Evolutionary conservation across 768 basidiomycete genomes (phyloP).

Genomic region (Psilocybe cyanescens): DNA sequence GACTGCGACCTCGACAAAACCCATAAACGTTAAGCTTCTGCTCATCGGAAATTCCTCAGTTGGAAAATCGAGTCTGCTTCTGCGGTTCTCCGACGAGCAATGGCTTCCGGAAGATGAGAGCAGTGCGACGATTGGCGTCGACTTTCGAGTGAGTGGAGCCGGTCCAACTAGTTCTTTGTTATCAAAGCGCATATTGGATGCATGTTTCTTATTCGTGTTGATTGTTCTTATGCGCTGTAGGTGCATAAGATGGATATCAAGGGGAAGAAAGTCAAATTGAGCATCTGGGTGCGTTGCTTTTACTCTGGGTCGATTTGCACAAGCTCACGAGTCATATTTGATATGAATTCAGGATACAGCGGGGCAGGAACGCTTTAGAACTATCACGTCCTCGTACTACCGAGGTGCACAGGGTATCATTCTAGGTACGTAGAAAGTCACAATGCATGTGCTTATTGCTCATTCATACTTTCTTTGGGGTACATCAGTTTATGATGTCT

Average conservation of each 20-base stretch:
- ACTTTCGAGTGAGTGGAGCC: constrained; percentile 68
- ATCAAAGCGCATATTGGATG: background rate
- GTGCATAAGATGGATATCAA: constrained; percentile 89
- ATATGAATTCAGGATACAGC: constrained; percentile 76
- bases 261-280: constrained; percentile 86
- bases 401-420: constrained; percentile 86
- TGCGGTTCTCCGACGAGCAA: constrained; percentile 96
- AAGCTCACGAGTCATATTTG: background rate
- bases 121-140: constrained; percentile 84
- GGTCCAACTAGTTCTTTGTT: background rate
- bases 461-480: background rate
- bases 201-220: background rate
- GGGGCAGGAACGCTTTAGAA: constrained; percentile 96
- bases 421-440: constrained; percentile 49
- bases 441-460: background rate
- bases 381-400: constrained; percentile 95
- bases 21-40: constrained; percentile 81
- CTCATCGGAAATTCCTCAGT: constrained; percentile 90
- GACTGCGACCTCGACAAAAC: constrained; percentile 32
- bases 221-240: constrained; percentile 35
- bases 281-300: constrained; percentile 84
- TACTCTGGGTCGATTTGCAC: background rate
- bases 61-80: constrained; percentile 87
- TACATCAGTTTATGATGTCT: constrained; percentile 87
- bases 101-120: constrained; percentile 93